Percentiles rank a stretch among this genome's conserved stretches.
phyloP scores from a whole-genome alignment of 2,329 filamentous ascomycete species.

The Alternaria rosae region DNA sequence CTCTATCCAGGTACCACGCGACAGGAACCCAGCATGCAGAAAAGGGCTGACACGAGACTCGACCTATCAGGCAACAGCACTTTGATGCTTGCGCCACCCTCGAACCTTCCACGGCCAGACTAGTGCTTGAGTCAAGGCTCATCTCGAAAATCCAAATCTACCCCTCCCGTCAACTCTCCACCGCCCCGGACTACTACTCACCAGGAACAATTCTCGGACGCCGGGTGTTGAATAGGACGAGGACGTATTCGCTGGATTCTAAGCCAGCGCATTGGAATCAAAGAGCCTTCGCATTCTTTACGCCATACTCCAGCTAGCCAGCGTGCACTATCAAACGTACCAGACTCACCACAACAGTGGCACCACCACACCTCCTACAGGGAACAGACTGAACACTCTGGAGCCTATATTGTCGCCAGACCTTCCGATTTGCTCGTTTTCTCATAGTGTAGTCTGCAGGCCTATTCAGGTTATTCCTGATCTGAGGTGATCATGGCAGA shows the following conservation, averaged over 20 bases:
- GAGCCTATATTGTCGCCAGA: background rate
- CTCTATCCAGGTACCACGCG: background rate
- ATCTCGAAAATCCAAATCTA: background rate
- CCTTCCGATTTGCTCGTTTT: background rate
- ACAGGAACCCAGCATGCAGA: background rate
- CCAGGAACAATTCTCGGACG: background rate
- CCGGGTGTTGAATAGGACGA: accelerated
- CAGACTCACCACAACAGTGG: background rate
- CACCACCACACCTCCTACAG: background rate
- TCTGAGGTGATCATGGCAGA: constrained; percentile 22
- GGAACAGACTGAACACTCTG: background rate
- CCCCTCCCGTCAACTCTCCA: background rate
- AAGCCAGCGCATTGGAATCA: background rate
- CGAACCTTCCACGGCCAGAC: background rate
- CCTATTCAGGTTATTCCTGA: background rate
- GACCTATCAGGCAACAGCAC: background rate
- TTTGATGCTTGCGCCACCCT: background rate
- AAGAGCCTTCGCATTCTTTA: too few relatives aligned
- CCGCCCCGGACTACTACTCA: background rate
- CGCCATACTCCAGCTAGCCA: background rate
- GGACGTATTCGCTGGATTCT: background rate
- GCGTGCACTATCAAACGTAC: background rate
- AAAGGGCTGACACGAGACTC: background rate
- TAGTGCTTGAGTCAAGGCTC: background rate
- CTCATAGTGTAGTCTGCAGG: background rate